Conservation (phyloP, 2,329 filamentous ascomycete genomes). For the Teratosphaeria nubilosa region DNA sequence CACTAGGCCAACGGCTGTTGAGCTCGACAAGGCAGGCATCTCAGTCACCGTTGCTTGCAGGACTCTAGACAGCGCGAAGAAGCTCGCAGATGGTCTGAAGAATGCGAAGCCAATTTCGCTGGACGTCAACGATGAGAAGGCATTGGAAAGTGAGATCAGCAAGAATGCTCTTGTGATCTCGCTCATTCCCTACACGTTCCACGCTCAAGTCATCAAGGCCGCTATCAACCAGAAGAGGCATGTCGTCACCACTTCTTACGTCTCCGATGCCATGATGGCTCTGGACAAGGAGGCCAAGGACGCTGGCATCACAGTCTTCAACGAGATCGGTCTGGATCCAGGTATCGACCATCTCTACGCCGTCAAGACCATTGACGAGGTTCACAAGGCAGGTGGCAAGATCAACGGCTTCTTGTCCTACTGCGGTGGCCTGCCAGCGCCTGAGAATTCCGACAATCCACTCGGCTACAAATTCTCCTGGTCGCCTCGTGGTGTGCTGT, state of each 20-base stretch:
- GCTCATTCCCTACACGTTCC: conserved; percentile 86
- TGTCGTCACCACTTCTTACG: conserved; percentile 90
- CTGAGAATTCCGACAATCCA: conserved; percentile 74
- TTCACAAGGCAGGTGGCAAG: conserved; percentile 81
- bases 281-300: conserved; percentile 74
- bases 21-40: conserved; percentile 48
- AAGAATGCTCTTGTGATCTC: conserved; percentile 49
- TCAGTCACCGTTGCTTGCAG: conserved; percentile 62
- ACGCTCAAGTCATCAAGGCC: conserved; percentile 81
- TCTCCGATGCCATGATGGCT: conserved; percentile 85
- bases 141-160: conserved; percentile 69
- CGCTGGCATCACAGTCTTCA: conserved; percentile 93
- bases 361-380: conserved; percentile 75
- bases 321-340: conserved; percentile 76
- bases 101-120: conserved; percentile 69
- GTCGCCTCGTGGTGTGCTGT: conserved; percentile 69
- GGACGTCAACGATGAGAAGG: conserved; percentile 66
- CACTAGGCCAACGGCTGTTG: conserved; percentile 48
- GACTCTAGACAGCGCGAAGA: conserved; percentile 66
- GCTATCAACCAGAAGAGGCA: conserved; percentile 91
- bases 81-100: conserved; percentile 61
- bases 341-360: conserved; percentile 71
- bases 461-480: conserved; percentile 85
- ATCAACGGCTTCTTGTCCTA: conserved; percentile 72
- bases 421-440: conserved; percentile 64